phyloP scores from a whole-genome alignment of 78 protist genomes.

The Monosiga brevicollis region DNA sequence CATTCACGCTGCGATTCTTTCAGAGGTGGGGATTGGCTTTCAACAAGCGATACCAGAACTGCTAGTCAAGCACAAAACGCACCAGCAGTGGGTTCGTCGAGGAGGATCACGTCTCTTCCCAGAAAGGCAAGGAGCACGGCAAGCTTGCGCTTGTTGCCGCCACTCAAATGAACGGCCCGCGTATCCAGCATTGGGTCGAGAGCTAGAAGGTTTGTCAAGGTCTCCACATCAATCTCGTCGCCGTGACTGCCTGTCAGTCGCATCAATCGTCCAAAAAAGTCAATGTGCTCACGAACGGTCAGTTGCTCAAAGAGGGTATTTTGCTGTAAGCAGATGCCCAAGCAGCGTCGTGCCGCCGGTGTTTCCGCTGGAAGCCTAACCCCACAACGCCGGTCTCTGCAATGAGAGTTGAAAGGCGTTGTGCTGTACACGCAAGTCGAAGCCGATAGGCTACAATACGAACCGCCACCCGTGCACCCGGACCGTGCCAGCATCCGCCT shows the following conservation, averaged over 20 bases:
- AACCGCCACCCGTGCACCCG: too few species aligned
- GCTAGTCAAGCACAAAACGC: neutral
- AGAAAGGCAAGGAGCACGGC: slow-evolving; percentile 51
- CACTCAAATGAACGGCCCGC: slow-evolving; percentile 6
- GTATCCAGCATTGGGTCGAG: neutral
- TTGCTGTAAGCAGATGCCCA: slow-evolving; percentile 84
- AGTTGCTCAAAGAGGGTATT: slow-evolving; percentile 55
- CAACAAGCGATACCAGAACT: too few species aligned
- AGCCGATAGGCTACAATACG: too few species aligned
- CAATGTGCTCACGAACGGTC: slow-evolving; percentile 48
- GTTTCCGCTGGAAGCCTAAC: too few species aligned
- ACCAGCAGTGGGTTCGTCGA: slow-evolving; percentile 33
- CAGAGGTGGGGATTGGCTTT: too few species aligned
- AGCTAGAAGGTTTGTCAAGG: neutral
- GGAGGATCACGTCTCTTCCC: slow-evolving; percentile 34
- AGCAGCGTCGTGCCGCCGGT: neutral
- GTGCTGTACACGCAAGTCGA: too few species aligned
- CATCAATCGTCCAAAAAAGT: slow-evolving; percentile 27
- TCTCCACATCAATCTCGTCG: too few species aligned
- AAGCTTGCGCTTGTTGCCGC: slow-evolving; percentile 72
- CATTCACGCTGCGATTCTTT: too few species aligned
- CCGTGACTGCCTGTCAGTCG: slow-evolving; percentile 16
- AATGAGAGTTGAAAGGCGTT: too few species aligned
- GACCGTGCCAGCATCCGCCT: too few species aligned
- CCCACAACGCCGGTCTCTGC: too few species aligned